Conservation (phyloP, 2,329 filamentous ascomycete species). For the Cordyceps cateniannulata region DNA sequence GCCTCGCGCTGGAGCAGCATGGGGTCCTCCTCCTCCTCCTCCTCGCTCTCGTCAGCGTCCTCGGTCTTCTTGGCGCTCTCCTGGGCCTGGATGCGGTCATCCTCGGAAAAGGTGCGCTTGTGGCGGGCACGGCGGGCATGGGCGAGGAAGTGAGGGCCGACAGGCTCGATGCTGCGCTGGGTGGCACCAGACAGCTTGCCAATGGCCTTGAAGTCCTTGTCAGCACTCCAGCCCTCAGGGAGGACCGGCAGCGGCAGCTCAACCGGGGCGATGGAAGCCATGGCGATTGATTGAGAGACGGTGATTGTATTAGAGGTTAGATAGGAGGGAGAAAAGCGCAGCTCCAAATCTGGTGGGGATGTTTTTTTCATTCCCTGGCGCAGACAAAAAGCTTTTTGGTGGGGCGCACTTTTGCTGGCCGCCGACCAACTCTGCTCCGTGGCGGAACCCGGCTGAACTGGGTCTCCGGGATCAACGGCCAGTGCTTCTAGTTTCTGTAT, state of each 20-base stretch:
- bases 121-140: slow-evolving; percentile 93
- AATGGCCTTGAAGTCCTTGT: slow-evolving; percentile 87
- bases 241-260: slow-evolving; percentile 66
- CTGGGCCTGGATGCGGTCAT: slow-evolving; percentile 94
- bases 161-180: slow-evolving; percentile 87
- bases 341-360: slow-evolving; percentile 14
- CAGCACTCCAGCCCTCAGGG: slow-evolving; percentile 72
- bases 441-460: slow-evolving; percentile 21
- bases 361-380: not conserved
- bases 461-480: slow-evolving; percentile 14
- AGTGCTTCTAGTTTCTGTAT: not conserved
- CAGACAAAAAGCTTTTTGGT: not conserved
- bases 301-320: slow-evolving; percentile 16
- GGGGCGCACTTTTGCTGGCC: slow-evolving; percentile 7
- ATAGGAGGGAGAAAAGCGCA: slow-evolving; percentile 11
- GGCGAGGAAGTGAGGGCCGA: slow-evolving; percentile 95
- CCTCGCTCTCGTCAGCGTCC: slow-evolving; percentile 81
- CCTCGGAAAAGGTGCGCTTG: slow-evolving; percentile 96
- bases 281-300: slow-evolving; percentile 28
- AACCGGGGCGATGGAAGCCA: slow-evolving; percentile 59
- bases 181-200: slow-evolving; percentile 69
- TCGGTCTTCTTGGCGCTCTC: slow-evolving; percentile 94
- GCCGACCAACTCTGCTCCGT: not conserved
- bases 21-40: slow-evolving; percentile 89
- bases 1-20: slow-evolving; percentile 88